Evolutionary conservation across 2,329 filamentous ascomycete genomes (phyloP).

Genomic region (Cryphonectria parasitica): DNA sequence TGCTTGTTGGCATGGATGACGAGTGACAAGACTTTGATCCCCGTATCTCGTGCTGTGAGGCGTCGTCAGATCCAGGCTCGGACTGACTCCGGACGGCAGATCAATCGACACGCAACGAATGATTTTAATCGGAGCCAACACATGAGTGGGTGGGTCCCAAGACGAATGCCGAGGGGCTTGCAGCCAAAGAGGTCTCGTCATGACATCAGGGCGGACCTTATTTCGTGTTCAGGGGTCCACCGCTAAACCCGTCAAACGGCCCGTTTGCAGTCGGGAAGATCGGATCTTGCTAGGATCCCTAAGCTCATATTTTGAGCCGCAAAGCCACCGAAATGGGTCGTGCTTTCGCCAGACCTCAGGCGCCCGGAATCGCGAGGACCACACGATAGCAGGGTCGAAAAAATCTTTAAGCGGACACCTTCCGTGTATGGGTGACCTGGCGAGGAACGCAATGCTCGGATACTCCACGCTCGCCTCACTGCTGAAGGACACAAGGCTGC

Average conservation of each 20-base stretch:
- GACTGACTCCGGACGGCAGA: conserved; percentile 21
- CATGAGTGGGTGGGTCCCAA: conserved; percentile 16
- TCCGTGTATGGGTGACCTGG: not conserved
- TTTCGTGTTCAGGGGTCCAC: conserved; percentile 19
- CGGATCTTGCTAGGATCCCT: conserved; percentile 21
- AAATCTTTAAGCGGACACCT: not conserved
- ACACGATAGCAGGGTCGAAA: not conserved
- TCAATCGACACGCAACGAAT: conserved; percentile 19
- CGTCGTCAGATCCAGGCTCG: conserved; percentile 26
- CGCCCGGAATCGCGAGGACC: conserved; percentile 4
- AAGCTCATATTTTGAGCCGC: conserved; percentile 28
- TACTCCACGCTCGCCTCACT: not conserved
- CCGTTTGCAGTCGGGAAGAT: conserved; percentile 28
- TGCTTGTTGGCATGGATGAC: conserved; percentile 12
- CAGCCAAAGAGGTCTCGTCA: conserved; percentile 20
- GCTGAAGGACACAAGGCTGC: not conserved
- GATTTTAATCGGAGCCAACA: conserved; percentile 24
- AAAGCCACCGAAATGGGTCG: conserved; percentile 28
- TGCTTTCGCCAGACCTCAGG: conserved; percentile 22
- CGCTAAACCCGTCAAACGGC: conserved; percentile 28
- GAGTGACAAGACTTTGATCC: conserved; percentile 11
- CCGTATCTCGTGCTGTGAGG: not conserved
- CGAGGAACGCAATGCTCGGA: not conserved
- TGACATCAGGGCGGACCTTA: conserved; percentile 25
- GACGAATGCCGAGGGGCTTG: conserved; percentile 25